phyloP scores from a whole-genome alignment of 1,284 basidiomycete species.

The Leccinum angustisporum region DNA sequence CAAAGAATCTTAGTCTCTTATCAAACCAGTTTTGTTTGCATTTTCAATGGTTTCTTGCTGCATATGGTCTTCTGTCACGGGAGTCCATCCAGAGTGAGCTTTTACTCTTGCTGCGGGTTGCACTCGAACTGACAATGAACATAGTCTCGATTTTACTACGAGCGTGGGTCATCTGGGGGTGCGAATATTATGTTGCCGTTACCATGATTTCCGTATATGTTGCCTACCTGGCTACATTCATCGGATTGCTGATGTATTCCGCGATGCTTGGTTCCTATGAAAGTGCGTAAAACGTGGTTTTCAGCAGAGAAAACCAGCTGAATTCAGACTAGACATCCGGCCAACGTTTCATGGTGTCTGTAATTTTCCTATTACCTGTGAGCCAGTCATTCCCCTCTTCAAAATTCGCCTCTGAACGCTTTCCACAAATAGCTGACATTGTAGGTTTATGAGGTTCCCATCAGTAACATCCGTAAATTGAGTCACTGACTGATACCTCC shows the following conservation, averaged over 20 bases:
- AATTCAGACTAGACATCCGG: neutral
- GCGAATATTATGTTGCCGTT: neutral
- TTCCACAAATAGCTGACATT: neutral
- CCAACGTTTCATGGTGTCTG: neutral
- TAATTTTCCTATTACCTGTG: neutral
- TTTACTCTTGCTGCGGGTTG: neutral
- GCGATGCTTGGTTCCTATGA: neutral
- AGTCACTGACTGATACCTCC: neutral
- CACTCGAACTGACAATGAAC: neutral
- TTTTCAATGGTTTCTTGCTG: neutral
- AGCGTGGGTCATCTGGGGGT: neutral
- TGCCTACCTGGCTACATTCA: neutral
- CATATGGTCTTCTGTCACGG: neutral
- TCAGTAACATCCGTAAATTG: neutral
- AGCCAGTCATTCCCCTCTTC: neutral
- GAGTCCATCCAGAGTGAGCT: constrained; percentile 16
- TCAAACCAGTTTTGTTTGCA: neutral
- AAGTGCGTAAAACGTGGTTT: neutral
- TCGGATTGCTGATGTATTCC: neutral
- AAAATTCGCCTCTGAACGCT: neutral
- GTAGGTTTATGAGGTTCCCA: neutral
- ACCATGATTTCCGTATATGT: neutral
- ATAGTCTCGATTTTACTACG: neutral
- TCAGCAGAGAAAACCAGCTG: neutral
- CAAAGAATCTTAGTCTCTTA: neutral